Percentiles rank a stretch among this genome's conserved stretches.
Conservation (phyloP, 768 basidiomycete species). For the Amanita rubescens region DNA sequence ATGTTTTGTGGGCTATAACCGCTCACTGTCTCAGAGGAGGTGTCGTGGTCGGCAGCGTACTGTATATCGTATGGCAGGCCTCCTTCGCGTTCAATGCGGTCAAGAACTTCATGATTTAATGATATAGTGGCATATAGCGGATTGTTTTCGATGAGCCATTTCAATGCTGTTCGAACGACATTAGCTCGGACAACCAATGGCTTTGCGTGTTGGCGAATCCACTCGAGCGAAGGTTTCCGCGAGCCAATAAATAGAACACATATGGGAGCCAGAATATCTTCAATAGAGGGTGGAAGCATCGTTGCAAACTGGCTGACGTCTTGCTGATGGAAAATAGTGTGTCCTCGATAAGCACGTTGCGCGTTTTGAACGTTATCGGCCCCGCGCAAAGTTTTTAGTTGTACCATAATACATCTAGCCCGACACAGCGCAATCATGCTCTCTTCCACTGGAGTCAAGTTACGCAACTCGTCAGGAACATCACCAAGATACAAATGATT, state of each 20-base stretch:
- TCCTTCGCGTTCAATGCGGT: no score
- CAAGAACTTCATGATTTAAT: no score
- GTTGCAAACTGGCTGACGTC: conserved; percentile 24
- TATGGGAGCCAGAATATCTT: conserved; percentile 26
- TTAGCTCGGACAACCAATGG: conserved; percentile 25
- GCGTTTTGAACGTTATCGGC: no score
- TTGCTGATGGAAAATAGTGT: no score
- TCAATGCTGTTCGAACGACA: conserved; percentile 24
- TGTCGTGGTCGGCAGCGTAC: no score
- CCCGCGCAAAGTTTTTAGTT: conserved; percentile 20
- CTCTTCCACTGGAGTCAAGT: conserved; percentile 31
- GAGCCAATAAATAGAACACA: conserved; percentile 35
- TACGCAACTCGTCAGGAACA: conserved; percentile 21
- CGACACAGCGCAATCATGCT: conserved; percentile 30
- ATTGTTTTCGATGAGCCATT: conserved; percentile 31
- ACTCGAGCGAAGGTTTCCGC: conserved; percentile 15
- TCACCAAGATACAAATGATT: conserved; percentile 24
- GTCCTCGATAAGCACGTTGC: conserved; percentile 29
- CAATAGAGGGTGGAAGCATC: conserved; percentile 27
- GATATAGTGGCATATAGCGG: conserved; percentile 24
- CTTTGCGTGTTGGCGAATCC: conserved; percentile 27
- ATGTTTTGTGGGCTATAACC: no score
- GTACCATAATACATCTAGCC: conserved; percentile 29
- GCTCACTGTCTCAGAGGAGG: no score
- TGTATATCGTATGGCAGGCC: conserved; percentile 15